Evolutionary conservation across 2,329 filamentous ascomycete genomes (phyloP).

Genomic region (Hymenoscyphus scutula): DNA sequence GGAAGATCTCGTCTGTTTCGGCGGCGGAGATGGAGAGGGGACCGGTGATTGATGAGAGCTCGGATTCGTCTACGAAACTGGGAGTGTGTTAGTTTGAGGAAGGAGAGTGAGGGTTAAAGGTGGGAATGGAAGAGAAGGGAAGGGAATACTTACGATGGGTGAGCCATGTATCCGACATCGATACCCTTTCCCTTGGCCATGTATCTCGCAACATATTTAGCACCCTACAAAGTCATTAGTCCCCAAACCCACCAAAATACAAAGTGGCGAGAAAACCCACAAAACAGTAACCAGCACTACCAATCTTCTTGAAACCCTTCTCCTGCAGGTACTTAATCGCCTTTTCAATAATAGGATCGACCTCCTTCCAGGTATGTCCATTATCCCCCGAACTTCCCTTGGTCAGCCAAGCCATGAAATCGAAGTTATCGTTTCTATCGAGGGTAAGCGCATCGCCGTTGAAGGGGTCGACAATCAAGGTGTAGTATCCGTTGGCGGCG

Average conservation of each 20-base stretch:
- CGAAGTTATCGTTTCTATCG: constrained; percentile 46
- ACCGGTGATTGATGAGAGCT: constrained; percentile 63
- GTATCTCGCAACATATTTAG: constrained; percentile 71
- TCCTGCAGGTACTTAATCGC: constrained; percentile 58
- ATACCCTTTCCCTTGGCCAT: constrained; percentile 55
- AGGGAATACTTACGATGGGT: constrained; percentile 55
- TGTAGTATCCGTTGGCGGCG: constrained; percentile 57
- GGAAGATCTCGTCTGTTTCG: constrained; percentile 66
- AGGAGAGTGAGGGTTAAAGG: neutral
- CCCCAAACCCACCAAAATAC: neutral
- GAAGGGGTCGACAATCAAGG: constrained; percentile 68
- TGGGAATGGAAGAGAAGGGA: neutral
- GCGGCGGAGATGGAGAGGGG: constrained; percentile 59
- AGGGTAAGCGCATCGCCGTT: constrained; percentile 60
- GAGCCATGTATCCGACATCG: constrained; percentile 69
- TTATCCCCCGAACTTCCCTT: constrained; percentile 35
- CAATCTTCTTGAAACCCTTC: constrained; percentile 58
- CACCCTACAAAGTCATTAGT: constrained; percentile 44
- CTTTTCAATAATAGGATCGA: constrained; percentile 43
- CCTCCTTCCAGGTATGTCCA: constrained; percentile 31
- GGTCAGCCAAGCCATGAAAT: constrained; percentile 48
- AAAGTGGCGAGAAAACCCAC: constrained; percentile 17
- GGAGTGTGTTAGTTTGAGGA: neutral
- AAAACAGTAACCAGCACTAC: constrained; percentile 71
- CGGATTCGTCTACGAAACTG: constrained; percentile 63